Base-by-base conservation (phyloP, 2,329 filamentous ascomycete species). In the Phaeosphaeria sp. region DNA sequence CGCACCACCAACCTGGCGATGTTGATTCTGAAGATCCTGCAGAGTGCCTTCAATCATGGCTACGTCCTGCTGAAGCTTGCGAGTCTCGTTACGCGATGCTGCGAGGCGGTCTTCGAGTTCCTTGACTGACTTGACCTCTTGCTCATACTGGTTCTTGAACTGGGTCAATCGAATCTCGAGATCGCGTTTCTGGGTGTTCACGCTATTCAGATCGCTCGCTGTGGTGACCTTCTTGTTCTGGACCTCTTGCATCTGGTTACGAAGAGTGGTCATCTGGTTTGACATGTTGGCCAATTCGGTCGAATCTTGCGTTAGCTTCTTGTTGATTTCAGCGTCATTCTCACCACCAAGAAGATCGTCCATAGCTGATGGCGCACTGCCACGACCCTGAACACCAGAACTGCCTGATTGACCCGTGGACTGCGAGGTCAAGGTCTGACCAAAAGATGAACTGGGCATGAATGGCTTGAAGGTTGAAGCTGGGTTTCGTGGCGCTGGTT, bases 281-380 rank as follows among this genome's bases (percentile, higher is more conserved):
- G 94, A 97, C 67, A 99, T 84, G 73, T 99, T 98, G 51, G 93
- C 95, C 56, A 99, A 84, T 76, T 99, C 95, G 0, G 91, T 90
- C 2, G 93, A 95, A 73, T 99, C 95, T 63, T 89, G 90, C 0
- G 90, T 95, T 23, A 98, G 82, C 75, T 91, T 96, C 77, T 90
- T 95, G 78, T 89, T 94, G 54, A 93, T 88, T 71, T 96, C 93
- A 1, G 90, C 90, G 64, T 98, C 94, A 64, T 89, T 90, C 67
- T 97, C 93, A 17, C 91, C 92, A 18, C 70, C 42, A n/a, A 99
- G 84, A 7, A 98, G 84, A 76, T 98, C 95, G 68, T 97, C 93
- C 50, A 89, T 83, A 10, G 83, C 82, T 50, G 85, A 82, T 33
- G 82, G 78, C 63, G 71, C 79, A 46, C 68, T 73, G 43, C 62